phyloP scores from a whole-genome alignment of 768 basidiomycete species.

The Amanita pallidorosea region DNA sequence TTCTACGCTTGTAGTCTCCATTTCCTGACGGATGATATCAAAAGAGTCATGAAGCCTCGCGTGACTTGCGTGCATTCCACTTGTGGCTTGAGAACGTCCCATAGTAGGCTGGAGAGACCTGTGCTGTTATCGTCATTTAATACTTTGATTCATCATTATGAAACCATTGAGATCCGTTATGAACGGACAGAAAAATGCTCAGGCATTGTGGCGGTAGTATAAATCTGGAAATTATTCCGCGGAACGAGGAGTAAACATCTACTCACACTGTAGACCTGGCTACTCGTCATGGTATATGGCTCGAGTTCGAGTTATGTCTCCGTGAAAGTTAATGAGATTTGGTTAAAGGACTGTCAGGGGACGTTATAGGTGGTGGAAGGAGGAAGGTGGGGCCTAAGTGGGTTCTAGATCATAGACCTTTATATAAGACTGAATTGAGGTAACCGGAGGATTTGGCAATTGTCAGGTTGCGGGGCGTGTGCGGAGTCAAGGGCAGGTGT shows the following conservation, averaged over 20 bases:
- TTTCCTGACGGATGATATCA: constrained; percentile 71
- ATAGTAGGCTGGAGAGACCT: constrained; percentile 35
- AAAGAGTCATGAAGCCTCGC: constrained; percentile 56
- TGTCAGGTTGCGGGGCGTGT: constrained; percentile 12
- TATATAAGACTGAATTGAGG: constrained; percentile 16
- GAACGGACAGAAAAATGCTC: constrained; percentile 4
- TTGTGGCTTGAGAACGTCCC: constrained; percentile 23
- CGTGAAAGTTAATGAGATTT: not conserved
- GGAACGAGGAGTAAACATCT: not conserved
- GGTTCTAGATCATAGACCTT: constrained; percentile 15
- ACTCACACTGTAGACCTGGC: constrained; percentile 19
- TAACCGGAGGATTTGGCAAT: constrained; percentile 15
- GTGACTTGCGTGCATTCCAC: constrained; percentile 17
- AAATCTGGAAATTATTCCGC: not conserved
- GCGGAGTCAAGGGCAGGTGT: constrained; percentile 1
- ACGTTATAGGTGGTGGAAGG: constrained; percentile 8
- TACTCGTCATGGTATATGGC: constrained; percentile 14
- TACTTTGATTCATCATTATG: not conserved
- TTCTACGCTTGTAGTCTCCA: constrained; percentile 59
- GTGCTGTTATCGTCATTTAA: constrained; percentile 19
- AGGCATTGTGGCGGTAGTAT: constrained; percentile 2
- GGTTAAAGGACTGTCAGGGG: not conserved
- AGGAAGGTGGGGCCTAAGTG: constrained; percentile 9
- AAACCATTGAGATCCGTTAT: not conserved
- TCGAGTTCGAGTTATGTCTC: not conserved